These are phyloP conservation scores for Claviceps purpurea DNA, from an alignment of 2,329 filamentous ascomycete genomes.

Conservation along the genomic window DNA sequence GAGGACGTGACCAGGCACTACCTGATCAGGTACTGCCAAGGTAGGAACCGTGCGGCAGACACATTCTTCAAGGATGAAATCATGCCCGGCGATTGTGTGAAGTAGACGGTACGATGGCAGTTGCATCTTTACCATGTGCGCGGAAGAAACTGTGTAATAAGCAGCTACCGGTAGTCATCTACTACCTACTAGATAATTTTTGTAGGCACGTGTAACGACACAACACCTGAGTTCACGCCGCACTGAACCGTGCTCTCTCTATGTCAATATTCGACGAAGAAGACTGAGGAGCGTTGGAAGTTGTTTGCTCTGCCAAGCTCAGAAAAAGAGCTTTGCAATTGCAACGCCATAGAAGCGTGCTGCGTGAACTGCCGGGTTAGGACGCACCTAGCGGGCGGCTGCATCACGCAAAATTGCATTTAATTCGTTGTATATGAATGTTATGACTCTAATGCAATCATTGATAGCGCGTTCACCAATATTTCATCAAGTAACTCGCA, in stretches of 20 bases:
- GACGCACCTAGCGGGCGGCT: neutral
- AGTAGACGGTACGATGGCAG: neutral
- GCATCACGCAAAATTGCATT: neutral
- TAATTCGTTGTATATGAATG: neutral
- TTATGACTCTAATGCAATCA: slow-evolving; percentile 1
- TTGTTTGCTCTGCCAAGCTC: neutral
- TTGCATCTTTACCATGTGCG: neutral
- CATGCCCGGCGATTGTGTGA: neutral
- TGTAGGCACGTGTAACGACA: neutral
- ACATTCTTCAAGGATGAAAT: neutral
- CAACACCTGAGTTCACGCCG: neutral
- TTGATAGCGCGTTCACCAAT: neutral
- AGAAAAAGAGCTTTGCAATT: neutral
- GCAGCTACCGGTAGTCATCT: neutral
- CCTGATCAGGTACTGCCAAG: neutral
- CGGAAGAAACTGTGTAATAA: neutral
- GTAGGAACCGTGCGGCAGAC: neutral
- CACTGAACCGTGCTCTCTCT: neutral
- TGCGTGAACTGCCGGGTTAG: neutral
- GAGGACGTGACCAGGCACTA: neutral
- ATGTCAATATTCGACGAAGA: neutral
- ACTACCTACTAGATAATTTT: too few species aligned
- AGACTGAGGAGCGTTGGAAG: neutral
- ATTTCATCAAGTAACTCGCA: neutral
- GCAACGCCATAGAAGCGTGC: neutral